Percentiles rank a stretch among this genome's conserved stretches.
Conservation (phyloP, 1,284 basidiomycete species). For the Tetrapyrgos nigripes region DNA sequence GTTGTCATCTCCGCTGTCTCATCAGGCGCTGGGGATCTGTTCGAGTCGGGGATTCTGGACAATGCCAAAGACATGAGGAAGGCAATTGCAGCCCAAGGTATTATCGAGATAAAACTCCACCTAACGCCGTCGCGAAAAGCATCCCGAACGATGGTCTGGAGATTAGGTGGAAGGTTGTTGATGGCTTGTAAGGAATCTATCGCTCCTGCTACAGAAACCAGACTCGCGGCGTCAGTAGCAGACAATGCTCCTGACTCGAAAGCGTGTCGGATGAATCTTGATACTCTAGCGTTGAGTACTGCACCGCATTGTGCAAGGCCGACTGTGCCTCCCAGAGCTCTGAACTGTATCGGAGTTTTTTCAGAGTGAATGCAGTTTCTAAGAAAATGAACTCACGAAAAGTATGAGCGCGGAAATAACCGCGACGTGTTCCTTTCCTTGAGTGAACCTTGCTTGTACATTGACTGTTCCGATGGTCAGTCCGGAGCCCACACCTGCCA, state of each 20-base stretch:
- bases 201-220: too few species aligned
- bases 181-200: conserved; percentile 37
- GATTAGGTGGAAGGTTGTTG: conserved; percentile 36
- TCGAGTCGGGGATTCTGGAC: conserved; percentile 38
- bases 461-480: conserved; percentile 44
- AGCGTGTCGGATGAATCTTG: conserved; percentile 34
- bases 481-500: conserved; percentile 51
- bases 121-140: conserved; percentile 49
- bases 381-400: conserved; percentile 42
- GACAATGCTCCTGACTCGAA: conserved; percentile 35
- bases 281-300: conserved; percentile 51
- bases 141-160: conserved; percentile 42
- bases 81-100: conserved; percentile 52
- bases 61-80: conserved; percentile 45
- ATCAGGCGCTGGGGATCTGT: too few species aligned
- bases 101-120: conserved; percentile 52
- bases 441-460: conserved; percentile 53
- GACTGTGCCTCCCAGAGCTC: conserved; percentile 54
- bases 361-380: neutral
- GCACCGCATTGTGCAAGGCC: conserved; percentile 58
- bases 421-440: conserved; percentile 42
- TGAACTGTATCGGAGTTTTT: conserved; percentile 41
- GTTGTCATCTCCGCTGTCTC: too few species aligned
- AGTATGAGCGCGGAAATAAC: conserved; percentile 48
- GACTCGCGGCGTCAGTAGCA: conserved; percentile 28